phyloP scores from a whole-genome alignment of 2,329 filamentous ascomycete species.

The Teratosphaeriaceae sp. region DNA sequence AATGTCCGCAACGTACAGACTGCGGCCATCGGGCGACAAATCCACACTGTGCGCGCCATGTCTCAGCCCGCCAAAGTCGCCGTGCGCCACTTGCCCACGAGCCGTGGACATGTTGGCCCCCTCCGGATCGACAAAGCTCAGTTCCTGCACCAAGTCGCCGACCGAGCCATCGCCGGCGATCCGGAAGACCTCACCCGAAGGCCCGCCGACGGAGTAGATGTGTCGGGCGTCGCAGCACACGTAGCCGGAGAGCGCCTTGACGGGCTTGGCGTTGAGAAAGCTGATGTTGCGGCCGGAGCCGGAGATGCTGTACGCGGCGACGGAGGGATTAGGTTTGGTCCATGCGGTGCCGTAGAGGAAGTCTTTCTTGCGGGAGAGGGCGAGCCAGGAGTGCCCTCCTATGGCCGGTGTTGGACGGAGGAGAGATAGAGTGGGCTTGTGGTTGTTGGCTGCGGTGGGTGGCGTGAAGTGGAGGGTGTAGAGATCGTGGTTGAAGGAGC shows the following conservation, averaged over 20 bases:
- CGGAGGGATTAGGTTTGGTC: slow-evolving; percentile 26
- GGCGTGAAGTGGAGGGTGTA: slow-evolving; percentile 28
- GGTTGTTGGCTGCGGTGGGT: slow-evolving; percentile 1
- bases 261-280: slow-evolving; percentile 26
- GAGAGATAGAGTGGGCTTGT: slow-evolving; percentile 16
- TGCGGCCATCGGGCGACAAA: slow-evolving; percentile 23
- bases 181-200: slow-evolving; percentile 28
- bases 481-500: slow-evolving; percentile 28
- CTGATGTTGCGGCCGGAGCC: slow-evolving; percentile 18
- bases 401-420: slow-evolving; percentile 24
- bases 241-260: slow-evolving; percentile 27
- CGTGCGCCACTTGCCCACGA: slow-evolving; percentile 25
- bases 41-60: slow-evolving; percentile 30
- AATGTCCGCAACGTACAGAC: slow-evolving; percentile 29
- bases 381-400: slow-evolving; percentile 30
- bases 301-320: slow-evolving; percentile 25
- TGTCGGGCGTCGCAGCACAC: slow-evolving; percentile 25
- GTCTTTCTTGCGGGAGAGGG: slow-evolving; percentile 23
- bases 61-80: slow-evolving; percentile 29
- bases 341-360: slow-evolving; percentile 31
- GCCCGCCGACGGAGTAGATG: slow-evolving; percentile 28
- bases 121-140: slow-evolving; percentile 25
- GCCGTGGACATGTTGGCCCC: slow-evolving; percentile 22
- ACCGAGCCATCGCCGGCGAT: slow-evolving; percentile 24
- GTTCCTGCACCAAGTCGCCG: slow-evolving; percentile 26